Percentiles rank a stretch among this genome's conserved stretches.
Conservation (phyloP, 345 rosid genomes). For the Syzygium aqueum region DNA sequence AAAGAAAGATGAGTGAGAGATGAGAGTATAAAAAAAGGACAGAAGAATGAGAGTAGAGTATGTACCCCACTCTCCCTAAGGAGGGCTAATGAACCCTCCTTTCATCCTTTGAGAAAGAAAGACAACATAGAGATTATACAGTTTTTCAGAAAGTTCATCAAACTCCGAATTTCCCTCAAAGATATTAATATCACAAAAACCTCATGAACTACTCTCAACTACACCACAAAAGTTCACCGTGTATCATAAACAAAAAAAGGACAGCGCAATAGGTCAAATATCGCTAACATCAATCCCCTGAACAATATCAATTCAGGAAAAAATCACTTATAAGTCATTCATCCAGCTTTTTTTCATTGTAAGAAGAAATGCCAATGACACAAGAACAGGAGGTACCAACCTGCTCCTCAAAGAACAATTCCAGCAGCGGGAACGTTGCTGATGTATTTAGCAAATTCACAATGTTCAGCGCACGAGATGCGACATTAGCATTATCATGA, state of each 20-base stretch:
- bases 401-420: constrained; percentile 67
- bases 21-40: neutral
- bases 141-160: neutral
- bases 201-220: neutral
- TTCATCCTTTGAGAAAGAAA: neutral
- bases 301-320: neutral
- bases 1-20: neutral
- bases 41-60: neutral
- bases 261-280: neutral
- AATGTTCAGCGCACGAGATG: constrained; percentile 76
- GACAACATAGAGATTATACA: neutral
- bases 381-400: constrained; percentile 14
- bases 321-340: neutral
- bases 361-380: neutral
- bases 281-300: neutral
- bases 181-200: neutral
- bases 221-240: neutral
- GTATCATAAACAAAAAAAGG: neutral
- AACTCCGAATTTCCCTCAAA: neutral
- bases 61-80: neutral
- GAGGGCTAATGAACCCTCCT: neutral
- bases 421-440: constrained; percentile 59
- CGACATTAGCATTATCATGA: constrained; percentile 72
- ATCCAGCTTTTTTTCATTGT: neutral
- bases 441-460: constrained; percentile 37